phyloP scores from a whole-genome alignment of 2,329 filamentous ascomycete species.

The Xylariaceae sp. region DNA sequence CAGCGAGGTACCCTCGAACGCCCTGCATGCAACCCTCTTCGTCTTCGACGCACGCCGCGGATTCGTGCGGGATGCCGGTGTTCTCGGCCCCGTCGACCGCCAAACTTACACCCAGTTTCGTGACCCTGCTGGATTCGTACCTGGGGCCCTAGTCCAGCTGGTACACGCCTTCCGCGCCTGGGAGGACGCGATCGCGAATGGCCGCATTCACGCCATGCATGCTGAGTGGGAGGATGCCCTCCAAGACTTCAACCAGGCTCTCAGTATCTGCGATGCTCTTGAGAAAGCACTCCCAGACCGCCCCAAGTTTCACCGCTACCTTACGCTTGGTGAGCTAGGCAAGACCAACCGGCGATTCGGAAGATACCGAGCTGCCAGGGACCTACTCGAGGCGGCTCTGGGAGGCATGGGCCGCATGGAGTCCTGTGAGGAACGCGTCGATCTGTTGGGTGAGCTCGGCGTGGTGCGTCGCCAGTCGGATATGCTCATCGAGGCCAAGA shows the following conservation, averaged over 20 bases:
- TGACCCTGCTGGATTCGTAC: constrained; percentile 14
- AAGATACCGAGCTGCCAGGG: constrained; percentile 18
- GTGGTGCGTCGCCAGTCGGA: constrained; percentile 25
- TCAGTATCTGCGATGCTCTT: constrained; percentile 16
- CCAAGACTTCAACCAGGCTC: constrained; percentile 16
- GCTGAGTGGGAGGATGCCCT: constrained; percentile 17
- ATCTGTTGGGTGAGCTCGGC: constrained; percentile 24
- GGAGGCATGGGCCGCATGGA: constrained; percentile 9
- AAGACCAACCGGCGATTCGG: constrained; percentile 23
- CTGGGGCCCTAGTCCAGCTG: constrained; percentile 10
- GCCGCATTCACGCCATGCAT: constrained; percentile 6
- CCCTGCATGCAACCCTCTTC: constrained; percentile 28
- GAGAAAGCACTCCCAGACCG: too few relatives aligned
- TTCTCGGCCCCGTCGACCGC: constrained; percentile 24
- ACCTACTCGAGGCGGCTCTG: constrained; percentile 16
- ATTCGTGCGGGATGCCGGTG: constrained; percentile 21
- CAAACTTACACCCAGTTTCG: constrained; percentile 12
- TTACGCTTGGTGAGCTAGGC: constrained; percentile 20
- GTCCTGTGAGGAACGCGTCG: constrained; percentile 8
- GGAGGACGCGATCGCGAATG: constrained; percentile 12
- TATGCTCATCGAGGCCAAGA: constrained; percentile 21
- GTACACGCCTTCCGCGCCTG: constrained; percentile 9
- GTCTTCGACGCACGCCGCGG: constrained; percentile 28
- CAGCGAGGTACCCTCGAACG: constrained; percentile 19
- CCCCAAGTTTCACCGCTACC: too few relatives aligned